Evolutionary conservation across 176 grass and related monocot species (phyloP).

Genomic region (Aegilops sharonensis): DNA sequence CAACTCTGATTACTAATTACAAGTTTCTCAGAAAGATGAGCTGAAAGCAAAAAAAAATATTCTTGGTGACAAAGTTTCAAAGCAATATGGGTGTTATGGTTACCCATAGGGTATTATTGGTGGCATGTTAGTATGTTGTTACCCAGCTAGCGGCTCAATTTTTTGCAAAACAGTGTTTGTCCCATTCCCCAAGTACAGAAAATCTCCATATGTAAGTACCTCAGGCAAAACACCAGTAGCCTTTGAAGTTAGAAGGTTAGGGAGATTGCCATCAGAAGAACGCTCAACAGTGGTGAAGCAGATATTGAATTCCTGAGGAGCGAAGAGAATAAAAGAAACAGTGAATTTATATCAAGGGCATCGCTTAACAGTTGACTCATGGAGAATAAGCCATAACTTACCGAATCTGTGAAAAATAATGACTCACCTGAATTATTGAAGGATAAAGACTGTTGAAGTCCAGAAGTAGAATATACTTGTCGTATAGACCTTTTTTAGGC

Average conservation of each 20-base stretch:
- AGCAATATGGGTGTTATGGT: neutral
- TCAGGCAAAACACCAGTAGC: constrained; percentile 93
- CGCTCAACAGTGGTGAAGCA: constrained; percentile 97
- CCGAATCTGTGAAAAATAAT: constrained; percentile 1
- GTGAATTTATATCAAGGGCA: constrained; percentile 7
- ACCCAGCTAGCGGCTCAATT: neutral
- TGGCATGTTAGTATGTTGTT: neutral
- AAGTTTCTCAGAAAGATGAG: neutral
- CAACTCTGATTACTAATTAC: neutral
- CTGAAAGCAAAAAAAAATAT: neutral
- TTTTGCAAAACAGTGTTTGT: neutral
- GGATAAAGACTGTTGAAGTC: constrained; percentile 99
- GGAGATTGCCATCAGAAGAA: constrained; percentile 57
- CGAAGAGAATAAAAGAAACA: constrained; percentile 28
- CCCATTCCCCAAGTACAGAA: neutral
- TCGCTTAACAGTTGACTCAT: constrained; percentile 3
- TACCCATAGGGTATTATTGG: neutral
- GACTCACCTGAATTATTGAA: constrained; percentile 92
- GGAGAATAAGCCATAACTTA: constrained; percentile 14
- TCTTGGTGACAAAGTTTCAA: neutral
- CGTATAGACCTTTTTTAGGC: constrained; percentile 97
- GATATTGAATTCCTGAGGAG: constrained; percentile 86
- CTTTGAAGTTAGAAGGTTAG: constrained; percentile 86
- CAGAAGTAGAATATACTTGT: constrained; percentile 90
- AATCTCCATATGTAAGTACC: constrained; percentile 44